Evolutionary conservation across 2,329 filamentous ascomycete genomes (phyloP).

Genomic region (Aspergillus oerlinghausenensis): DNA sequence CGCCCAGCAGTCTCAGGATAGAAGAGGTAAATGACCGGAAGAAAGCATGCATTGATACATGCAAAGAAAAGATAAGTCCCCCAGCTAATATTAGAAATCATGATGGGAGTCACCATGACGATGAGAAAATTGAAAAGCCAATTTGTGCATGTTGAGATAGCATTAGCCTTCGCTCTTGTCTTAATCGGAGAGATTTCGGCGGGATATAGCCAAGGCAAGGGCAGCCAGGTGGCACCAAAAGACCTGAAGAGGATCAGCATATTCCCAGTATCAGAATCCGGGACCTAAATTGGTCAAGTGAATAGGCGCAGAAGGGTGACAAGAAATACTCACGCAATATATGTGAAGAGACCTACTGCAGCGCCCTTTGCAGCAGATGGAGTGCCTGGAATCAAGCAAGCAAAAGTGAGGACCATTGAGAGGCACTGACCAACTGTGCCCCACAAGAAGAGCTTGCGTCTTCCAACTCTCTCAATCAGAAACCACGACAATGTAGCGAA

Average conservation of each 20-base stretch:
- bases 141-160: constrained; percentile 50
- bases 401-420: constrained; percentile 38
- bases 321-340: constrained; percentile 47
- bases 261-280: too few species aligned
- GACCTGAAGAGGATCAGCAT: constrained; percentile 28
- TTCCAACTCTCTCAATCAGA: constrained; percentile 47
- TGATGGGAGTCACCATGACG: constrained; percentile 48
- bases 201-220: constrained; percentile 55
- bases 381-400: constrained; percentile 31
- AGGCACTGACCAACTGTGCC: constrained; percentile 37
- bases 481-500: constrained; percentile 45
- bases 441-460: constrained; percentile 40
- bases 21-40: constrained; percentile 52
- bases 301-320: too few species aligned
- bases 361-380: constrained; percentile 30
- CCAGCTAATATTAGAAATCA: constrained; percentile 37
- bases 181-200: constrained; percentile 53
- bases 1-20: constrained; percentile 48
- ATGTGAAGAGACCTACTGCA: constrained; percentile 61
- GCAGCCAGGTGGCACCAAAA: constrained; percentile 62
- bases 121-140: constrained; percentile 55
- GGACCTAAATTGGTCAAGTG: too few species aligned
- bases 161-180: constrained; percentile 53
- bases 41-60: constrained; percentile 40
- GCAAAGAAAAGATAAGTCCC: constrained; percentile 44